phyloP scores from a whole-genome alignment of 83 land plant genomes.

The Picea abies region DNA sequence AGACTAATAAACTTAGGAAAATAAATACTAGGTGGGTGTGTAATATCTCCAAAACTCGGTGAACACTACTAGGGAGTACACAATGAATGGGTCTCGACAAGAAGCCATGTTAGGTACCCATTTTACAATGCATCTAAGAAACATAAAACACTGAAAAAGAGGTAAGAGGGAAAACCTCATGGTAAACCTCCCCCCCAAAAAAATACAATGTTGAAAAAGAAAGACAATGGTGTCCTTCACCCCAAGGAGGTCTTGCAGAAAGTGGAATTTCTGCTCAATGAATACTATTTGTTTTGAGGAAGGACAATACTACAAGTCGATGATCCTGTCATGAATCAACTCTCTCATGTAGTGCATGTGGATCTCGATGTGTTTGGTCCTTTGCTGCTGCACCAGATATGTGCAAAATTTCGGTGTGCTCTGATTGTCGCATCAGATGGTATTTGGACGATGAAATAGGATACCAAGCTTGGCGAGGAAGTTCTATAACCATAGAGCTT shows the following conservation, averaged over 20 bases:
- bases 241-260: not conserved
- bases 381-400: not conserved
- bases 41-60: too few relatives aligned
- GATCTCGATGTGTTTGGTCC: not conserved
- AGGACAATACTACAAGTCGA: not conserved
- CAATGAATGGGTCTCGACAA: too few relatives aligned
- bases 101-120: too few relatives aligned
- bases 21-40: too few relatives aligned
- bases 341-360: not conserved
- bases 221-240: not conserved
- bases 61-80: too few relatives aligned
- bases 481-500: not conserved
- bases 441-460: not conserved
- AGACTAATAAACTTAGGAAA: too few relatives aligned
- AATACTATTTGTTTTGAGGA: not conserved
- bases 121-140: too few relatives aligned
- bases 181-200: too few relatives aligned
- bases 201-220: too few relatives aligned
- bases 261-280: not conserved
- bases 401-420: not conserved
- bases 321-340: not conserved
- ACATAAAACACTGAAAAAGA: too few relatives aligned
- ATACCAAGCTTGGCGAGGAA: not conserved
- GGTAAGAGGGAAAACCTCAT: too few relatives aligned
- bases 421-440: not conserved